phyloP scores from a whole-genome alignment of 2,329 filamentous ascomycete species.

The Penicillium capsulatum region DNA sequence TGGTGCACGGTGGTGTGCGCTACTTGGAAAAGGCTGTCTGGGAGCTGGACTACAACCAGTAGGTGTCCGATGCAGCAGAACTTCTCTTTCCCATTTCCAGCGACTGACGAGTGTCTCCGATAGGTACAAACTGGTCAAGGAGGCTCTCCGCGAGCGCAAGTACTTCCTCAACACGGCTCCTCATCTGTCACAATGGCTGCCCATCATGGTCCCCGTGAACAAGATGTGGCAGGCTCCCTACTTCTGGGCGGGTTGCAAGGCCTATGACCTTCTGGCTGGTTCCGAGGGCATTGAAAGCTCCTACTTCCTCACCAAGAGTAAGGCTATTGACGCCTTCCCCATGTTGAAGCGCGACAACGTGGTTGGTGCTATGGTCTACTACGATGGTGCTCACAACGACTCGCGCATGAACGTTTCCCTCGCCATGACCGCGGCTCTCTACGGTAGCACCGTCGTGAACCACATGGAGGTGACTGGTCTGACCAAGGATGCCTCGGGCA shows the following conservation, averaged over 20 bases:
- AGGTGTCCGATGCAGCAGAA: constrained; percentile 20
- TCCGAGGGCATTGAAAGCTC: constrained; percentile 84
- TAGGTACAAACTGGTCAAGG: constrained; percentile 66
- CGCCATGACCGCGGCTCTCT: constrained; percentile 83
- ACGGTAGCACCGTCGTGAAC: constrained; percentile 77
- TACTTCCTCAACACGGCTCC: constrained; percentile 80
- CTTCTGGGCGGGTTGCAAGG: constrained; percentile 68
- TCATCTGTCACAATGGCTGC: constrained; percentile 74
- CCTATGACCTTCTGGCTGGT: constrained; percentile 79
- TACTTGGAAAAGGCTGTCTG: constrained; percentile 84
- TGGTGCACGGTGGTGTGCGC: constrained; percentile 78
- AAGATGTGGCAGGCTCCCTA: constrained; percentile 80
- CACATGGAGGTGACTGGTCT: constrained; percentile 76
- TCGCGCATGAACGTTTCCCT: constrained; percentile 88
- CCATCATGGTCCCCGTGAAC: constrained; percentile 77
- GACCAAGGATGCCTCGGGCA: constrained; percentile 68
- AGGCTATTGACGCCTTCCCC: constrained; percentile 80
- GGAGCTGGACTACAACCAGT: constrained; percentile 81
- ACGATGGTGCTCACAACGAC: constrained; percentile 87
- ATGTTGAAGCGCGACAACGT: constrained; percentile 79
- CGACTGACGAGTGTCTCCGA: background rate
- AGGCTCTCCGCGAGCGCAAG: constrained; percentile 75
- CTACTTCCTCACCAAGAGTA: constrained; percentile 82
- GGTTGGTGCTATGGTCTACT: constrained; percentile 81
- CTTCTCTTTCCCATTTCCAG: background rate